A percentile compares a stretch with the other conserved stretches of the same genome.
phyloP scores from a whole-genome alignment of 2,329 filamentous ascomycete genomes.

The Gremmenia infestans region DNA sequence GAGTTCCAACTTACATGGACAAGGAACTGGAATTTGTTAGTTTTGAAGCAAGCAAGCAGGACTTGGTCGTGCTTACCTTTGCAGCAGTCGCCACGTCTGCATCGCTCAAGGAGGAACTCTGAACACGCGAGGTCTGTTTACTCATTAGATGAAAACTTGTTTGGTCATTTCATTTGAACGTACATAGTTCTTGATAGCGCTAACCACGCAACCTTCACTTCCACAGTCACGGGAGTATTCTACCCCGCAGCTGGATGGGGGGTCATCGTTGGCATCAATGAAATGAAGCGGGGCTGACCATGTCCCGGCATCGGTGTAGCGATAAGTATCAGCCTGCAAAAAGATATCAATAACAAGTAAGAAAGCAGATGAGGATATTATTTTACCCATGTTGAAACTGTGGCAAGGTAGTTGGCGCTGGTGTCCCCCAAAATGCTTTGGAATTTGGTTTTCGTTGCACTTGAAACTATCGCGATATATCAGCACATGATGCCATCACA shows the following conservation, averaged over 20 bases:
- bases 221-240: conserved; percentile 58
- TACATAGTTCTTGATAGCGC: conserved; percentile 28
- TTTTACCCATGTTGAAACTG: conserved; percentile 54
- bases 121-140: conserved; percentile 19
- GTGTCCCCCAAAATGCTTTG: conserved; percentile 52
- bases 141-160: conserved; percentile 8
- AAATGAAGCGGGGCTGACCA: conserved; percentile 62
- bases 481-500: conserved; percentile 37
- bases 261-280: conserved; percentile 62
- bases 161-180: too few relatives aligned
- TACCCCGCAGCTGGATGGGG: conserved; percentile 52
- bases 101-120: conserved; percentile 33
- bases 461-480: conserved; percentile 10
- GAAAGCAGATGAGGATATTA: neutral
- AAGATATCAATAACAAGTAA: neutral
- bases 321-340: conserved; percentile 47
- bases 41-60: neutral
- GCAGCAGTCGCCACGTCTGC: conserved; percentile 52
- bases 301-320: conserved; percentile 57
- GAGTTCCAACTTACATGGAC: conserved; percentile 30
- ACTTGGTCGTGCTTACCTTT: conserved; percentile 36
- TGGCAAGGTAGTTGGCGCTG: conserved; percentile 54
- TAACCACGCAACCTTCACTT: conserved; percentile 53
- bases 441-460: conserved; percentile 52
- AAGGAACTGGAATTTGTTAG: conserved; percentile 21